phyloP scores from a whole-genome alignment of 2,329 filamentous ascomycete species.

The Graphium sp. region DNA sequence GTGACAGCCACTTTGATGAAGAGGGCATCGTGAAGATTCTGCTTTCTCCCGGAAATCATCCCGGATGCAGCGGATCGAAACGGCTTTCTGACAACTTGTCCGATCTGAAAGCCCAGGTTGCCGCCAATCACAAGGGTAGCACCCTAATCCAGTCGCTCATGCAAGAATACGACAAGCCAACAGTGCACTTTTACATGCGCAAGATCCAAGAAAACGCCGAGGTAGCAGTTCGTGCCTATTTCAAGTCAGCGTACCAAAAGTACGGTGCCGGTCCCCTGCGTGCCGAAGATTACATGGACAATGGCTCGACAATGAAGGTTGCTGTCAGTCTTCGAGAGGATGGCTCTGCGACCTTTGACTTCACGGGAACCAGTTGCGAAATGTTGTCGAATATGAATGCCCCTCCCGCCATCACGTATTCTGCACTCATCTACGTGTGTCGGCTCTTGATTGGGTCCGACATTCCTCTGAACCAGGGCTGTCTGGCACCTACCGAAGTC shows the following conservation, averaged over 20 bases:
- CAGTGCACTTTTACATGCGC: conserved; percentile 25
- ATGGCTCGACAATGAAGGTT: conserved; percentile 18
- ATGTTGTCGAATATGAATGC: conserved; percentile 14
- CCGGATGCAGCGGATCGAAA: conserved; percentile 55
- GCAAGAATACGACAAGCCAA: conserved; percentile 55
- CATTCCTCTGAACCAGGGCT: conserved; percentile 70
- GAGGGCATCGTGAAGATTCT: not conserved
- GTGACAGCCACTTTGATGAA: conserved; percentile 4
- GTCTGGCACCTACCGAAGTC: conserved; percentile 40
- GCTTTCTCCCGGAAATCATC: conserved; percentile 36
- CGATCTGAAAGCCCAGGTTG: conserved; percentile 73
- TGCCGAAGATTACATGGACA: conserved; percentile 60
- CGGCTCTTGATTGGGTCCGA: conserved; percentile 61
- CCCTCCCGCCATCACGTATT: conserved; percentile 14
- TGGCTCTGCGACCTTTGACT: conserved; percentile 49
- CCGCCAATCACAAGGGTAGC: conserved; percentile 76
- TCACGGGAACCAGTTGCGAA: conserved; percentile 34
- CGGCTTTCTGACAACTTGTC: conserved; percentile 73
- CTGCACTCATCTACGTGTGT: conserved; percentile 42
- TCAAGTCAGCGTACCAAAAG: not conserved
- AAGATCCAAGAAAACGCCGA: conserved; percentile 32
- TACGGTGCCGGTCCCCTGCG: conserved; percentile 7
- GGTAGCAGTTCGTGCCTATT: conserved; percentile 1
- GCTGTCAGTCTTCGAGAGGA: conserved; percentile 38
- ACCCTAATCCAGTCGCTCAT: conserved; percentile 57